Evolutionary conservation across 495 filamentous ascomycete species (phyloP), one percentile per base, ranked within the genome.

Genomic region (Penicillium ucsense): DNA sequence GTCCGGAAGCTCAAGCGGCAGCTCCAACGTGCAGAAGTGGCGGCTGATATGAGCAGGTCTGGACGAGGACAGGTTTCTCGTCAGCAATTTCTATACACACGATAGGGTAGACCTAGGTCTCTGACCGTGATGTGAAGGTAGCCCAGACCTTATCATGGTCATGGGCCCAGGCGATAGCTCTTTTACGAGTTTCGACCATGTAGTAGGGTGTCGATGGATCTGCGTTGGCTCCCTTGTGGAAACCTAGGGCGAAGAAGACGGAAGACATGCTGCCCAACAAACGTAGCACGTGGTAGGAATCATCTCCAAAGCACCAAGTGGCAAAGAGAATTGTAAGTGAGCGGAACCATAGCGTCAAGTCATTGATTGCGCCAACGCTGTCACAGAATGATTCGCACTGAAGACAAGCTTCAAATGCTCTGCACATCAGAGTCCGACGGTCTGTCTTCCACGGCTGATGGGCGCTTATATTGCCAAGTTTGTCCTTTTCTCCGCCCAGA

Each of bases 251-350:
- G 12, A 44, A 31, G 30, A 49, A 49, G 29, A 49, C 41, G 20
- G 47, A 44, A 10, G 40, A 38, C 40, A 49, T 43, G 11, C 33
- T 49, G 39, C 47, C 47, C 10, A 43, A 3, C 10, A 49, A 33
- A 3, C 47, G 47, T 38, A 49, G 8, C 4, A 38, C 47, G 44
- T 49, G 47, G 41, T 49, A 49, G 3, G 47, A 49, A 31, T 49
- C 47, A n/a, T 43, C 47, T 20, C 47, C 47, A 49, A 49, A 49
- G 33, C 40, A 43, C 47, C 47, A 49, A 33, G 47, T 43, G 4
- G 47, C 47, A 6, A 43, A 44, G 2, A 49, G 40, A 9, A 44
- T 38, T 8, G 40, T 38, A 5, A 44, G 29, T 30, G 38, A 3
- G 4, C 35, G 32, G 11, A 44, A 49, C 47, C 47, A 49, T 10